Evolutionary conservation across 2,329 filamentous ascomycete genomes (phyloP), one percentile per base, ranked within the genome.

Genomic region (Dryadomyces sulphureus): DNA sequence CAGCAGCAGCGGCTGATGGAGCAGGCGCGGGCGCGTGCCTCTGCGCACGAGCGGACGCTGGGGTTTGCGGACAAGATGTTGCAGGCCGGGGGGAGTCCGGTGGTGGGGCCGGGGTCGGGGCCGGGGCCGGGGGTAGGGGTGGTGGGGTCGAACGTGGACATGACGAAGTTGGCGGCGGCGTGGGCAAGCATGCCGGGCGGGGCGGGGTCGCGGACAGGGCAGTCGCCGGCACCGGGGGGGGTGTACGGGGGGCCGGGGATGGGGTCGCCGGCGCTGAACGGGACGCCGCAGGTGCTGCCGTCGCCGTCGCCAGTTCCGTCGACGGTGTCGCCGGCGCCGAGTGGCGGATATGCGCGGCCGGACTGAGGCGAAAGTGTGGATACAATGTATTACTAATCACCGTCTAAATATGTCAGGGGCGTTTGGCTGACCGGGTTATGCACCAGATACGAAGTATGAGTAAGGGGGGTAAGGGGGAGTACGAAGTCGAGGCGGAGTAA

Each of bases 1-100:
- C 67, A 71, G 48, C 69, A 72, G 53, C 66, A 69, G 54, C 65
- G 68, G 45, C 65, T 70, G 41, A 59, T 70, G 55, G 69, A 73
- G 45, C 69, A 73, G 55, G 68, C 70, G 7, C 67, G 69, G 46
- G 69, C 67, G 3, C 59, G 68, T 8, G 53, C 53, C 12, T 53
- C 66, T 16, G 66, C 67, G 0, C 65, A 68, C 43, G 65, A 68
- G 50, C 60, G 63, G n/a, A 59, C 59, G 21, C 53, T 60, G 48
- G 62, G 62, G 49, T 65, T 65, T 44, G 56, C 57, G 3, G 63
- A 66, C 43, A 65, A 63, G 55, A 60, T 64, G 6, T 42, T 40
- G 11, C 51, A 49, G 38, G 46, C 48, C 12, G 46, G 45, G 21
- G 45, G 49, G 22, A 48, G 49, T n/a, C 49, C 68, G 48, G 52